A percentile compares a stretch with the other conserved stretches of the same genome.
phyloP scores from a whole-genome alignment of 805 yeast genomes.

The Metschnikowia aberdeeniae region DNA sequence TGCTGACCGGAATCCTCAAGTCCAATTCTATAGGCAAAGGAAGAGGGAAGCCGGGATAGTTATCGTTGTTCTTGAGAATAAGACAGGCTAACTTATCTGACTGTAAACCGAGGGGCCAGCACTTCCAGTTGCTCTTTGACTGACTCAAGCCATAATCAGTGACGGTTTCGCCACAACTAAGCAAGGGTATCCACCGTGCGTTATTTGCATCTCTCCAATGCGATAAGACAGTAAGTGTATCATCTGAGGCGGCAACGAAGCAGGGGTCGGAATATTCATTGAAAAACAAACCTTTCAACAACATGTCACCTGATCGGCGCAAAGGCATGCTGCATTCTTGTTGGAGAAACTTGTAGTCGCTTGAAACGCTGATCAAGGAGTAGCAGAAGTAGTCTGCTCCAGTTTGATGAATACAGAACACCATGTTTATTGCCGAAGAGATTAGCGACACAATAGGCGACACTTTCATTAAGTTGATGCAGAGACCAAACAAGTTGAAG shows the following conservation, averaged over 20 bases:
- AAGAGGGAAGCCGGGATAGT: slow-evolving; percentile 78
- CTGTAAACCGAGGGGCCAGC: slow-evolving; percentile 86
- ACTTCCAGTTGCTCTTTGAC: slow-evolving; percentile 50
- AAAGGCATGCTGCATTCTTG: slow-evolving; percentile 39
- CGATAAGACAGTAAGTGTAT: slow-evolving; percentile 62
- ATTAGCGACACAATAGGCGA: slow-evolving; percentile 71
- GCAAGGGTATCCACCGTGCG: slow-evolving; percentile 82
- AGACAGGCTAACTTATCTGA: slow-evolving; percentile 70
- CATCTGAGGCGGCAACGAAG: slow-evolving; percentile 68
- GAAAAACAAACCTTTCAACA: slow-evolving; percentile 72
- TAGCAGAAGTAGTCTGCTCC: slow-evolving; percentile 33
- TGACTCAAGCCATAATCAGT: slow-evolving; percentile 47
- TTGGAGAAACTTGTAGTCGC: slow-evolving; percentile 37
- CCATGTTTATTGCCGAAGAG: slow-evolving; percentile 53
- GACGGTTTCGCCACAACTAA: slow-evolving; percentile 50
- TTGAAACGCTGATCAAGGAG: slow-evolving; percentile 45
- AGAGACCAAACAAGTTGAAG: slow-evolving; percentile 70
- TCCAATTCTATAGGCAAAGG: slow-evolving; percentile 80
- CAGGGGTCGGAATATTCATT: slow-evolving; percentile 89
- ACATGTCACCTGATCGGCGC: slow-evolving; percentile 26
- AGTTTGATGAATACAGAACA: slow-evolving; percentile 47
- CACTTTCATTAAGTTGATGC: slow-evolving; percentile 63
- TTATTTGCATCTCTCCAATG: slow-evolving; percentile 77
- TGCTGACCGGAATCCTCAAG: slow-evolving; percentile 57
- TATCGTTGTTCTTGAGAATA: slow-evolving; percentile 58